Evolutionary conservation across 148 eudicot genomes (phyloP), one percentile per base, ranked within the genome.

Genomic region (Limonium bicolor): DNA sequence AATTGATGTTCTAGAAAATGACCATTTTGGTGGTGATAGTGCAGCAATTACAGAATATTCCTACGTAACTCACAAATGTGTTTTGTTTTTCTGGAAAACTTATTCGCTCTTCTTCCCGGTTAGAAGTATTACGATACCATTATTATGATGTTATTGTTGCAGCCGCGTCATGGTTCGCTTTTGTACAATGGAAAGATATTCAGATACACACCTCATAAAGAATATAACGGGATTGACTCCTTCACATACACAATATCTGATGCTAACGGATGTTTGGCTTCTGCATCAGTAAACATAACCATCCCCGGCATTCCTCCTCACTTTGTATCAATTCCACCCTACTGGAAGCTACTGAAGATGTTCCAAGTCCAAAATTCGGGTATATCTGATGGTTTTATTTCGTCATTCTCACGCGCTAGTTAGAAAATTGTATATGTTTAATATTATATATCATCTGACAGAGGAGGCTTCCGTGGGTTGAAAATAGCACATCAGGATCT

Each of bases 301-400:
- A 49, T 90, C 49, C 87, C 75, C 34, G 64, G 85, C 53, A 77
- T 64, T 36, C 99, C 99, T n/a, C 99, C 99, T 31, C 99, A 78
- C 69, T 67, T 90, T 51, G 61, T 73, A 42, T 70, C 93, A 22
- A 42, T 71, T 43, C 87, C 94, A 4, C 63, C 30, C 65, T 65
- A 43, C 54, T 78, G 64, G 73, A 55, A 43, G 99, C 87, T 26
- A 61, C 55, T 24, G 95, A 90, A 68, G 95, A 76, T 52, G 40
- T 64, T 4, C 29, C 73, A 41, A 75, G 74, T 60, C 99, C 99
- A 27, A 56, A 51, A 50, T 90, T 80, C 50, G 82, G 87, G 99
- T 81, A 61, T n/a, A n/a, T n/a, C n/a, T n/a, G n/a, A n/a, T n/a
- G n/a, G n/a, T n/a, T n/a, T n/a, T n/a, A n/a, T n/a, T n/a, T n/a